phyloP scores from a whole-genome alignment of 2,329 filamentous ascomycete genomes.

The Paramyrothecium roridum region DNA sequence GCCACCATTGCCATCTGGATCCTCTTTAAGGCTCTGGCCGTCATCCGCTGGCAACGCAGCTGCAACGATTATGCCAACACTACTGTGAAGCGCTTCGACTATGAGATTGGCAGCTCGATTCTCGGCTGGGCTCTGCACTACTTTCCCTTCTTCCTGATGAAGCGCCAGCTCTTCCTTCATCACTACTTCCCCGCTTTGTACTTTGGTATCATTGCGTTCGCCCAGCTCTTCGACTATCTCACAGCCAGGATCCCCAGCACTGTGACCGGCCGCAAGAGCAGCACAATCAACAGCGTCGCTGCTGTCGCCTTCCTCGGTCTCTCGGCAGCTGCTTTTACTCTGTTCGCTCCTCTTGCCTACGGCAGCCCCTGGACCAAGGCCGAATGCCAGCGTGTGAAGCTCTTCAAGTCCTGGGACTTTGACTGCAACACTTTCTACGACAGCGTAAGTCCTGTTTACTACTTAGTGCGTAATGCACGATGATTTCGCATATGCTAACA shows the following conservation, averaged over 20 bases:
- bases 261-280: constrained; percentile 62
- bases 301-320: constrained; percentile 72
- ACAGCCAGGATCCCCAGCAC: constrained; percentile 67
- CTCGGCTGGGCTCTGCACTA: constrained; percentile 97
- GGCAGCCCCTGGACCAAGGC: constrained; percentile 91
- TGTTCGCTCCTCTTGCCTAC: constrained; percentile 89
- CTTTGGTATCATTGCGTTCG: constrained; percentile 87
- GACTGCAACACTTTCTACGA: constrained; percentile 93
- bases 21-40: constrained; percentile 80
- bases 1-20: constrained; percentile 73
- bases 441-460: constrained; percentile 63
- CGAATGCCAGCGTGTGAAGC: constrained; percentile 82
- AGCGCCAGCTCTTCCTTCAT: constrained; percentile 95
- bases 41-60: constrained; percentile 92
- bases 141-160: constrained; percentile 98
- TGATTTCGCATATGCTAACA: constrained; percentile 11
- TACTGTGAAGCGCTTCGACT: constrained; percentile 95
- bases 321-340: constrained; percentile 70
- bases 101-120: constrained; percentile 86
- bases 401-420: constrained; percentile 91
- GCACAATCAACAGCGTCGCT: constrained; percentile 70
- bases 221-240: constrained; percentile 83
- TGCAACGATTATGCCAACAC: constrained; percentile 79
- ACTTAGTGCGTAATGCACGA: not conserved
- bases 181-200: constrained; percentile 98